phyloP scores from a whole-genome alignment of 2,329 filamentous ascomycete species.

The Pleochaeta shiraiana region DNA sequence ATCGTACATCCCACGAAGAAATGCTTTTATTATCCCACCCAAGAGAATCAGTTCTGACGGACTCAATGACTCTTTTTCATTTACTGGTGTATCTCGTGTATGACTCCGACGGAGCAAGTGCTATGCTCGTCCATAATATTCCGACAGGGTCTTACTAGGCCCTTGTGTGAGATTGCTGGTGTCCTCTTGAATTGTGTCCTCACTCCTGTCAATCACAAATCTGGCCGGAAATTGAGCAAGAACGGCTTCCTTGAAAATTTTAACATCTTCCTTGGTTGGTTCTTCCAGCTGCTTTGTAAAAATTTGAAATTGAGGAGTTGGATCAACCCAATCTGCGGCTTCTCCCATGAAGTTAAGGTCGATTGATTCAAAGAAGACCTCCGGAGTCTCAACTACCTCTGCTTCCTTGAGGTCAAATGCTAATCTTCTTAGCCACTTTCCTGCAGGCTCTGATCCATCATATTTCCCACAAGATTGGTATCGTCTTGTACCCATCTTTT shows the following conservation, averaged over 20 bases:
- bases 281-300: not conserved
- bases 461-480: not conserved
- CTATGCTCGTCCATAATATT: not conserved
- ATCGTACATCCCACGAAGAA: not conserved
- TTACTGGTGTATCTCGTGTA: not conserved
- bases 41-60: not conserved
- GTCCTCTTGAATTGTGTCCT: not conserved
- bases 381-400: not conserved
- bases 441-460: not conserved
- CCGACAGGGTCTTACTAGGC: not conserved
- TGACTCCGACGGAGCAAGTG: not conserved
- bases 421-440: not conserved
- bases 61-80: not conserved
- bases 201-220: not conserved
- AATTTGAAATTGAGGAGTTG: not conserved
- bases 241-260: not conserved
- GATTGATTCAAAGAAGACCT: not conserved
- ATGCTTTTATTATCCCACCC: not conserved
- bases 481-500: not conserved
- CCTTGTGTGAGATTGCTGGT: not conserved
- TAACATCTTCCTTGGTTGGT: not conserved
- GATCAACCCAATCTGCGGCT: not conserved
- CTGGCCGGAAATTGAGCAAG: not conserved
- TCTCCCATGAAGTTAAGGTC: not conserved
- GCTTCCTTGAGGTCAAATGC: not conserved